These are phyloP conservation scores for Vigna reflexopilosa DNA, from an alignment of 306 rosid genomes.

Conservation along the genomic window DNA sequence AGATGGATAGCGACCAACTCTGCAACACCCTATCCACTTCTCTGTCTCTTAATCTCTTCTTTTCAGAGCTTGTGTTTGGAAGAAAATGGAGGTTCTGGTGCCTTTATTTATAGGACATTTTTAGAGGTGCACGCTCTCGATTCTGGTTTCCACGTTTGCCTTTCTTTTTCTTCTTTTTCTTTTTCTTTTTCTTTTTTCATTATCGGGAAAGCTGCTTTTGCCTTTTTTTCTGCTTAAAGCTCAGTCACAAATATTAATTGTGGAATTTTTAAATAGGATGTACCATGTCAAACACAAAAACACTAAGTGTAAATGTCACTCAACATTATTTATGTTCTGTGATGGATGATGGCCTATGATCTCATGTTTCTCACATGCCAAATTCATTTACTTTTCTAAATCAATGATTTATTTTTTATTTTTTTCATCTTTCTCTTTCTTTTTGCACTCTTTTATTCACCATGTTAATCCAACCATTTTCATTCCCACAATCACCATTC, in stretches of 20 bases:
- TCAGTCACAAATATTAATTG: neutral
- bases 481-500: too few species aligned
- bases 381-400: too few species aligned
- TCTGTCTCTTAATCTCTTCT: slow-evolving; percentile 8
- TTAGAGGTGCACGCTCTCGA: neutral
- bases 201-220: neutral
- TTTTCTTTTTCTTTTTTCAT: neutral
- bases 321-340: too few species aligned
- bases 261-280: too few species aligned
- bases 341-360: too few species aligned
- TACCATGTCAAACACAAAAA: neutral
- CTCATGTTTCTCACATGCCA: neutral
- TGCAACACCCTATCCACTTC: slow-evolving; percentile 9
- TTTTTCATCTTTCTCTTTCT: too few species aligned
- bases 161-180: neutral
- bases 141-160: neutral
- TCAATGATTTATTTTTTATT: too few species aligned
- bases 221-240: neutral
- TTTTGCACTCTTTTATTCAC: too few species aligned
- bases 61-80: neutral
- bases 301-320: neutral
- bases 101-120: neutral
- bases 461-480: too few species aligned
- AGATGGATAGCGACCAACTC: neutral
- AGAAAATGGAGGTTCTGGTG: neutral